Evolutionary conservation across 2,329 filamentous ascomycete genomes (phyloP).

Genomic region (Fusarium nanum): DNA sequence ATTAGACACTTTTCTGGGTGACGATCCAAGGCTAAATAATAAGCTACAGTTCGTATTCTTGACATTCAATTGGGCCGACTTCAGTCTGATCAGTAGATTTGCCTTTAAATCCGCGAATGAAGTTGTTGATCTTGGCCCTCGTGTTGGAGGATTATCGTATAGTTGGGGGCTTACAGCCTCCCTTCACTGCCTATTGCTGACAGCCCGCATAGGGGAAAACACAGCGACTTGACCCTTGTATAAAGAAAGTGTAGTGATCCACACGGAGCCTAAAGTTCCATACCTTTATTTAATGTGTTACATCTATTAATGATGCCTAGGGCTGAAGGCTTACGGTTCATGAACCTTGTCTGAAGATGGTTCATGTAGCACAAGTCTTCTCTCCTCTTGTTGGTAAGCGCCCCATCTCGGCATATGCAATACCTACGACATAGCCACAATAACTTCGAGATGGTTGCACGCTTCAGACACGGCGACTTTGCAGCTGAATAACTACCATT

Average conservation of each 20-base stretch:
- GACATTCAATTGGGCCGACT: conserved; percentile 2
- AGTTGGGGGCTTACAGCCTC: neutral
- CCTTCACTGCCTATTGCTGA: conserved; percentile 6
- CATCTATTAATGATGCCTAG: neutral
- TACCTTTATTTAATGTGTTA: neutral
- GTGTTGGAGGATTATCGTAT: neutral
- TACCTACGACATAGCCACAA: conserved; percentile 24
- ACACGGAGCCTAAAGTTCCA: neutral
- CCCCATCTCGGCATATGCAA: neutral
- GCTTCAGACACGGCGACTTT: neutral
- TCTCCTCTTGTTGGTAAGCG: conserved; percentile 20
- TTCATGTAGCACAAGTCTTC: neutral
- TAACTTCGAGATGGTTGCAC: neutral
- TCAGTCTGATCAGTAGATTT: neutral
- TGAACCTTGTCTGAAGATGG: neutral
- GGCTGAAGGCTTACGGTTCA: neutral
- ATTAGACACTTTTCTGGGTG: conserved; percentile 13
- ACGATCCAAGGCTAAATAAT: conserved; percentile 19
- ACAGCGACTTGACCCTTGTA: conserved; percentile 14
- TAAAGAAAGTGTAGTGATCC: conserved; percentile 2
- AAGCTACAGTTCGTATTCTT: neutral
- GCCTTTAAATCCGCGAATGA: conserved; percentile 3
- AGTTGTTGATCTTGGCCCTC: neutral
- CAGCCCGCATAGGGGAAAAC: neutral
- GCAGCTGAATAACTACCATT: neutral